Evolutionary conservation across 2,329 filamentous ascomycete genomes (phyloP), one percentile per base, ranked within the genome.

Genomic region (Colletotrichum tanaceti): DNA sequence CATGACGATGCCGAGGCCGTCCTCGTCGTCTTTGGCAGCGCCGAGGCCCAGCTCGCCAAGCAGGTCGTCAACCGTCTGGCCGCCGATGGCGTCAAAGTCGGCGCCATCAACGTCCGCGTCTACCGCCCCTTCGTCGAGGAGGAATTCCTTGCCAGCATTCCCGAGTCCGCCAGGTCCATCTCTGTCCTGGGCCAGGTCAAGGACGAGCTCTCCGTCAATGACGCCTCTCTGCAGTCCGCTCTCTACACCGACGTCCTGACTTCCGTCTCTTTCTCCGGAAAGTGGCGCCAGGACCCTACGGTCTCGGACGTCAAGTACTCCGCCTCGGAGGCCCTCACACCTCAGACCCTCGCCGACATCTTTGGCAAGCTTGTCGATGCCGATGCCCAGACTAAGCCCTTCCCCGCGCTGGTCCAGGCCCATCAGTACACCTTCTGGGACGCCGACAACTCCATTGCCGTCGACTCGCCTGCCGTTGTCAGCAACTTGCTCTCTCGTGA

Each of bases 71-170:
- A 85, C 50, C 89, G 90, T 47, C 84, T 98, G 54, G 87, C 92
- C 38, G 86, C 88, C 71, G 87, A 91, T 71, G 94, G 91, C 72
- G 87, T 87, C 76, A 93, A 90, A 81, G 88, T 98, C 70, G 96
- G 96, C 74, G 91, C 95, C 46, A 86, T 99, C 79, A 95, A 93
- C 74, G 95, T 98, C 54, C 92, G 96, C 72, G 87, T 99, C 63
- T 99, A 98, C 85, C 90, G 95, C 50, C 96, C 96, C 18, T 98
- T 99, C 76, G 89, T 96, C 39, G 96, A 99, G 82, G 94, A 98
- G 78, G 92, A 93, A 59, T 98, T 99, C 85, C 84, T 98, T 71
- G 89, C 91, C 73, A 87, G 88, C 13, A 87, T 99, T 35, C 94
- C 96, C 41, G 84, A 89, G 73, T 92, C 92, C 43, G 88, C 90